Conservation (phyloP, 2,329 filamentous ascomycete species). For the Fusarium humuli region DNA sequence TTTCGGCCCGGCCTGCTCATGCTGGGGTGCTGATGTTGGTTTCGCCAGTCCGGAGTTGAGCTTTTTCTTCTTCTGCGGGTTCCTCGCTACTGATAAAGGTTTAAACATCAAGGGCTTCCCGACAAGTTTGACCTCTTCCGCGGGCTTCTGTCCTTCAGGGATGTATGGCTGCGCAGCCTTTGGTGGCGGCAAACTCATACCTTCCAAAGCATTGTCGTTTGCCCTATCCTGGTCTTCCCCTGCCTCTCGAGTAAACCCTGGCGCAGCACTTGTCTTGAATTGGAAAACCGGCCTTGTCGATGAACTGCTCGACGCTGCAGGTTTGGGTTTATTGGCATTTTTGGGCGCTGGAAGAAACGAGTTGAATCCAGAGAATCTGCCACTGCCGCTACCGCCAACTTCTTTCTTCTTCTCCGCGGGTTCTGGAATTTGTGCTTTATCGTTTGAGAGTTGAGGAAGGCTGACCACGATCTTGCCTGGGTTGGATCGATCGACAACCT, state of each 20-base stretch:
- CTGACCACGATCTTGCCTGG: constrained; percentile 86
- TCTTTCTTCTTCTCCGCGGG: constrained; percentile 78
- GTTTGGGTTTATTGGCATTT: constrained; percentile 55
- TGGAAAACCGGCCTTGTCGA: constrained; percentile 60
- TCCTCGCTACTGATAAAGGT: constrained; percentile 85
- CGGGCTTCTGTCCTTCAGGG: constrained; percentile 67
- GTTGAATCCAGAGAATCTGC: constrained; percentile 84
- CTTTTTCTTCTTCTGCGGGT: constrained; percentile 75
- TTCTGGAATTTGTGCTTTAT: constrained; percentile 47
- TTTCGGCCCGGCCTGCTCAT: constrained; percentile 22
- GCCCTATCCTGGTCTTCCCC: constrained; percentile 41
- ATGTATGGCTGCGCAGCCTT: constrained; percentile 61
- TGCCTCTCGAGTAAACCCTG: constrained; percentile 78
- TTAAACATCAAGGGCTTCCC: constrained; percentile 90
- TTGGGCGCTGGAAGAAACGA: constrained; percentile 89
- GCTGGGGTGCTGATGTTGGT: constrained; percentile 13
- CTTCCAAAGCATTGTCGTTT: constrained; percentile 33
- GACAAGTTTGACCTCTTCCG: constrained; percentile 74
- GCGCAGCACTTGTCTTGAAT: constrained; percentile 84
- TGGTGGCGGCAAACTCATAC: constrained; percentile 56
- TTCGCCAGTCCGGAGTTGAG: constrained; percentile 40
- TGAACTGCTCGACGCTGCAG: constrained; percentile 40
- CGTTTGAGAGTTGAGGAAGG: constrained; percentile 68
- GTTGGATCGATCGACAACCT: constrained; percentile 83
- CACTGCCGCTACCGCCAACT: constrained; percentile 62